Conservation (phyloP, 441 rosid species). For the Rhodomyrtus psidioides region DNA sequence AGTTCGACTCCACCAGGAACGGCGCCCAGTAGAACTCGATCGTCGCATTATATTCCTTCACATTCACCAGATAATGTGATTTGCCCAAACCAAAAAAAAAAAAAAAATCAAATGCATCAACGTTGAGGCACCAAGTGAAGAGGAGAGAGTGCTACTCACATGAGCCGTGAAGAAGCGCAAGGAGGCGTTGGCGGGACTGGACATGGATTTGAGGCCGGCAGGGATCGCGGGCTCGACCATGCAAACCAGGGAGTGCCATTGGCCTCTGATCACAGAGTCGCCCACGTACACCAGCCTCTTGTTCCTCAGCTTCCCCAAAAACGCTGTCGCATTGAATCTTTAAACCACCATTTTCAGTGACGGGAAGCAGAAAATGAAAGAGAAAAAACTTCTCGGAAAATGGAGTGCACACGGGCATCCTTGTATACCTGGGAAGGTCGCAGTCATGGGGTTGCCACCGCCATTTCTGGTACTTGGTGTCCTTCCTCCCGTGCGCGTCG, state of each 20-base stretch:
- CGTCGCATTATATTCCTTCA: background rate
- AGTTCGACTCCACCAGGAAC: background rate
- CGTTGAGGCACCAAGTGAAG: background rate
- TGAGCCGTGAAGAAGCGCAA: constrained; percentile 39
- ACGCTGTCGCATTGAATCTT: constrained; percentile 48
- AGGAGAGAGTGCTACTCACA: constrained; percentile 17
- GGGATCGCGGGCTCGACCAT: constrained; percentile 33
- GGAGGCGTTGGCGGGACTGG: constrained; percentile 39
- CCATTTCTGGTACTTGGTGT: constrained; percentile 36
- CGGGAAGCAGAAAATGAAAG: constrained; percentile 1
- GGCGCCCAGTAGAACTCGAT: background rate
- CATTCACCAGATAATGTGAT: background rate
- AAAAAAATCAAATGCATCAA: background rate
- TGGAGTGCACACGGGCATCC: background rate
- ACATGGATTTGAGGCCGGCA: constrained; percentile 28
- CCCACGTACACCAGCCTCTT: constrained; percentile 60
- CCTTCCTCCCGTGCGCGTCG: constrained; percentile 48
- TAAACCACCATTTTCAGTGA: constrained; percentile 32
- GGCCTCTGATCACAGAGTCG: constrained; percentile 54
- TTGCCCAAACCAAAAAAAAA: background rate
- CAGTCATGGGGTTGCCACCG: constrained; percentile 59
- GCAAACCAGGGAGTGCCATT: constrained; percentile 62
- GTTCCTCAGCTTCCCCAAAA: constrained; percentile 51
- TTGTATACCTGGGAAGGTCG: constrained; percentile 46
- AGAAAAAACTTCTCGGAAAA: too few relatives aligned